Evolutionary conservation across 148 eudicot species (phyloP), one percentile per base, ranked within the genome.

Genomic region (Camellia granthamiana): DNA sequence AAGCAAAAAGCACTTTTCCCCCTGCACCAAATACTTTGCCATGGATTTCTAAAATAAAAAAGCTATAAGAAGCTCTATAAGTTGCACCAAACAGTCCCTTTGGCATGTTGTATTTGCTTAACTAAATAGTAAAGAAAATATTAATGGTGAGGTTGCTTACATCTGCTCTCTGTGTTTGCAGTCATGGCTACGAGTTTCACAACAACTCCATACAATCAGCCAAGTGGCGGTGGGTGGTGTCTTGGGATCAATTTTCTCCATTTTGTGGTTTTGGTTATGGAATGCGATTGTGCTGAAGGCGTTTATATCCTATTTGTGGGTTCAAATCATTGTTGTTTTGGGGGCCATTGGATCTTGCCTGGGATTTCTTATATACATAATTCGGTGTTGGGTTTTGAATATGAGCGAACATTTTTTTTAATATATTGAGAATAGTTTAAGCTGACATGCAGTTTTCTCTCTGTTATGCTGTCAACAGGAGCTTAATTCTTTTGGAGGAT

Each of bases 121-220:
- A 30, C 38, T 30, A 30, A 30, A 30, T 30, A 30, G 38, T 30
- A 41, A n/a, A 13, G 68, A 21, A n/a, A 6, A 12, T 21, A 46
- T 18, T 21, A n/a, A 46, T 43, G 3, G 14, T 42, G 21, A 30
- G 13, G 21, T 55, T 68, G 47, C 47, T 74, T 19, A 74, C 72
- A 8, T 68, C 38, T 67, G 38, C 71, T 6, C 73, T 69, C 15
- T 83, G 44, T 84, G 52, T 59, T 52, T 82, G 88, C 92, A 96
- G 99, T 87, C 99, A 75, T 96, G 98, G 98, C 86, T 96, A 74
- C 88, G 99, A 82, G 92, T 96, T 47, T 83, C 92, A 0, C 97
- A 90, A 44, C 80, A 80, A 19, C 81, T 86, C 62, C 99, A 96
- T 59, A 91, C 95, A 0, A 69, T 81, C 63, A 86, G 89, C 88